Evolutionary conservation across 2,329 filamentous ascomycete genomes (phyloP).

Genomic region (Phaeosphaeria sp.): DNA sequence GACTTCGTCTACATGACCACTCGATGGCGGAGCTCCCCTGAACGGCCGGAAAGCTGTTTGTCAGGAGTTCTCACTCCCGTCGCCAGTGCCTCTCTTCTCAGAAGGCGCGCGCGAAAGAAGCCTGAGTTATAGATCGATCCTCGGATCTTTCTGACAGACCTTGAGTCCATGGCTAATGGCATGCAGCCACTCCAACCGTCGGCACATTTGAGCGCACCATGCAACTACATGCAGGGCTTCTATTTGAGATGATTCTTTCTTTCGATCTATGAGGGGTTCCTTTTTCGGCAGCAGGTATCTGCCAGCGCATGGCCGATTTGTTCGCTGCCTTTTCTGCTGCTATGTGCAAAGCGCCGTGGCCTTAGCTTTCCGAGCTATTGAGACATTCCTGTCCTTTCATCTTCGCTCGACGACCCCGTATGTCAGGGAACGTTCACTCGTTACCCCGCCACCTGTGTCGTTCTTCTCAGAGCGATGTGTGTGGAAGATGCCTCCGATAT

Average conservation of each 20-base stretch:
- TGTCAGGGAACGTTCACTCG: slow-evolving; percentile 22
- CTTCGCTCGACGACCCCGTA: slow-evolving; percentile 26
- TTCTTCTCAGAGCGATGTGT: slow-evolving; percentile 27
- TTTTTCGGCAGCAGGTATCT: not conserved
- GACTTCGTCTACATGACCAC: not conserved
- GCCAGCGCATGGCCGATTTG: not conserved
- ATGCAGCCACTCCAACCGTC: slow-evolving; percentile 8
- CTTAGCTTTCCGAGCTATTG: slow-evolving; percentile 10
- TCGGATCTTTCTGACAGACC: slow-evolving; percentile 23
- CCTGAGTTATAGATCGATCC: slow-evolving; percentile 21
- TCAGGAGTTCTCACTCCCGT: slow-evolving; percentile 13
- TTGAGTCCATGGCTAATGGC: slow-evolving; percentile 27
- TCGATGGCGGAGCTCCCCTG: not conserved
- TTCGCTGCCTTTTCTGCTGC: not conserved
- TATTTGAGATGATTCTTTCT: not conserved
- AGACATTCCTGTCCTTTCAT: slow-evolving; percentile 13
- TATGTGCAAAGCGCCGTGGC: not conserved
- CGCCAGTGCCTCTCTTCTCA: slow-evolving; percentile 24
- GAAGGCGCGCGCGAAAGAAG: slow-evolving; percentile 21
- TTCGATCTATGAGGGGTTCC: not conserved
- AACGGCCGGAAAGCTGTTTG: slow-evolving; percentile 4
- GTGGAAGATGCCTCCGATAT: slow-evolving; percentile 37
- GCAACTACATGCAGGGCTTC: not conserved
- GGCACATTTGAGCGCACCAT: not conserved
- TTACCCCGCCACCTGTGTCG: slow-evolving; percentile 28